These are phyloP conservation scores for Cryptosporidium parvum DNA, from an alignment of 169 alveolate genomes.

Conservation along the genomic window DNA sequence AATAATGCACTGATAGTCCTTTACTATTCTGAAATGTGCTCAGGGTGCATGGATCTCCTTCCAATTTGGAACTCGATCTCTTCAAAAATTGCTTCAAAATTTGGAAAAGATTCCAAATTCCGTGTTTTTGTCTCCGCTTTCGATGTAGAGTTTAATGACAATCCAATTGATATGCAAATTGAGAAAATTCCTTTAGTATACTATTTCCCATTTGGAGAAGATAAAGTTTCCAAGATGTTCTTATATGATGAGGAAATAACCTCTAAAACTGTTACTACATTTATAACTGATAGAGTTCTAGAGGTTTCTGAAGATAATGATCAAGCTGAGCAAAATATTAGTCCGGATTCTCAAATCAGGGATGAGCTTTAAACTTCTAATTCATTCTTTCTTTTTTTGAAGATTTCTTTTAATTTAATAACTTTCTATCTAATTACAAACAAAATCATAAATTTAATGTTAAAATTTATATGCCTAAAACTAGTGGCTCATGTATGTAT, in stretches of 20 bases:
- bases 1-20: slow-evolving; percentile 14
- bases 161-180: slow-evolving; percentile 10
- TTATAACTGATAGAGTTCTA: not conserved
- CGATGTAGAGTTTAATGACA: slow-evolving; percentile 36
- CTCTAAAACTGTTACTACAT: not conserved
- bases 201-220: slow-evolving; percentile 47
- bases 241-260: not conserved
- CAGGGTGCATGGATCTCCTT: not conserved
- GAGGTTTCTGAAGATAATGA: not conserved
- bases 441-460: too few relatives aligned
- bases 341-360: not conserved
- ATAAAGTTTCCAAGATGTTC: slow-evolving; percentile 4
- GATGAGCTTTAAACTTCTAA: slow-evolving; percentile 19
- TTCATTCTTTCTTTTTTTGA: not conserved
- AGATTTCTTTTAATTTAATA: too few relatives aligned
- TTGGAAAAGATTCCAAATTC: not conserved
- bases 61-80: slow-evolving; percentile 9
- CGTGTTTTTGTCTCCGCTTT: slow-evolving; percentile 7
- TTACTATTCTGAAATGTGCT: slow-evolving; percentile 13
- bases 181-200: slow-evolving; percentile 24
- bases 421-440: too few relatives aligned
- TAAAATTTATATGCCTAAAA: too few relatives aligned
- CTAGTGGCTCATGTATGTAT: too few relatives aligned
- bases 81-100: not conserved
- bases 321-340: not conserved